Evolutionary conservation across 2,329 filamentous ascomycete species (phyloP), one percentile per base, ranked within the genome.

Genomic region (Geoglossum cookeanum): DNA sequence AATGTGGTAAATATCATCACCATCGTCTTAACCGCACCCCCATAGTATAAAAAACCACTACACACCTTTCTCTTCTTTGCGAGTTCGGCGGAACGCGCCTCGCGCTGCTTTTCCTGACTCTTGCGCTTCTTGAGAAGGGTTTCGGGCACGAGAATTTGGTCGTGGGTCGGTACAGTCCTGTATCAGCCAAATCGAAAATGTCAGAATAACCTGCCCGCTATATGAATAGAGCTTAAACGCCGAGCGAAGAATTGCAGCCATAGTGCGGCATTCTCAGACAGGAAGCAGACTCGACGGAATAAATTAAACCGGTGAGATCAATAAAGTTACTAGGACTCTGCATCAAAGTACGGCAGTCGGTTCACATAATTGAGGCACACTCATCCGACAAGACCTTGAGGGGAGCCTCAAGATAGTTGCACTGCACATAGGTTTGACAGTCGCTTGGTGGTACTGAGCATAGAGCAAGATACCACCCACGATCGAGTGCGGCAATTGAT

Each of bases 111-210:
- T 84, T 98, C 92, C 79, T 96, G 91, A 75, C 83, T 88, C 89
- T 98, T 98, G 80, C 92, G 87, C 88, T 98, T 98, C 87, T 98
- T 98, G 75, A 98, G 83, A 70, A 98, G 87, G 69, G 92, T 98
- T 87, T 98, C 92, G 67, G 92, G 92, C 72, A 97, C 88, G 74
- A 97, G 80, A 74, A 98, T 83, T 75, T 97, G 86, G 75, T 96
- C 87, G 75, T 90, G 77, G 74, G 89, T 94, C 66, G 92, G 88
- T 71, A 95, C 87, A 76, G 83, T 83, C 77, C 89, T 95, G 71
- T 70, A 71, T 64, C 54, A 57, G 56, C 58, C 57, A 58, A 61
- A 59, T 57, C 33, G 59, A 60, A 61, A 59, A 71, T 68, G 73
- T 81, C 73, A 87, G 83, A 85, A 87, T 82, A 87, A 84, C 87